A percentile compares a stretch with the other conserved stretches of the same genome.
phyloP scores from a whole-genome alignment of 108 stramenopile genomes.

The Fragilaria radians region DNA sequence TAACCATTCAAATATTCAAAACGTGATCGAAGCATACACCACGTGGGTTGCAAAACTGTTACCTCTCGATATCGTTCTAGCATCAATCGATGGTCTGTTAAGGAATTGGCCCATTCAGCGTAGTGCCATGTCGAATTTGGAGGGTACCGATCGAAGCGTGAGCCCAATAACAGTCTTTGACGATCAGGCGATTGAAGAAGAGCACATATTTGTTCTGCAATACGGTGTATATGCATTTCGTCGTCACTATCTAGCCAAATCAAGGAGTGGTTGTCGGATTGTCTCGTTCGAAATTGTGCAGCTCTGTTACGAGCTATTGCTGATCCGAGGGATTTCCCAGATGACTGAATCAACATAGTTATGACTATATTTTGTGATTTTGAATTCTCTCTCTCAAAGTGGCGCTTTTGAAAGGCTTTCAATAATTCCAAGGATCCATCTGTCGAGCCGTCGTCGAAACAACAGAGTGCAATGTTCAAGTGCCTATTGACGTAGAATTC shows the following conservation, averaged over 20 bases:
- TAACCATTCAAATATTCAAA: constrained; percentile 75
- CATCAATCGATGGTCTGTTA: constrained; percentile 61
- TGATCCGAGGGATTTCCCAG: constrained; percentile 31
- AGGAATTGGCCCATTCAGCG: constrained; percentile 75
- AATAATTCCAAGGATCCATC: constrained; percentile 55
- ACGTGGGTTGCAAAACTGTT: constrained; percentile 87
- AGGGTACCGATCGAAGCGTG: constrained; percentile 72
- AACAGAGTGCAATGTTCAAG: constrained; percentile 58
- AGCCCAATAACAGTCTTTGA: constrained; percentile 58
- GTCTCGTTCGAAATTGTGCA: constrained; percentile 27
- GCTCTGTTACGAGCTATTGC: constrained; percentile 82
- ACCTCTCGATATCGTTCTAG: constrained; percentile 83
- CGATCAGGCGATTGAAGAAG: constrained; percentile 34
- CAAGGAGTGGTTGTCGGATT: constrained; percentile 36
- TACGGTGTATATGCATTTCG: constrained; percentile 60
- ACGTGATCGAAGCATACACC: constrained; percentile 52
- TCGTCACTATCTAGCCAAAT: constrained; percentile 82
- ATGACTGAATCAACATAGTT: constrained; percentile 22
- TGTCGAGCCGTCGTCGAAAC: constrained; percentile 73
- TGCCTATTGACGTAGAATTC: constrained; percentile 11
- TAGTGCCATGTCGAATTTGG: constrained; percentile 87
- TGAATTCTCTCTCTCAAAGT: not conserved
- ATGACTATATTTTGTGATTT: constrained; percentile 10
- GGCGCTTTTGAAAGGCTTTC: constrained; percentile 16
- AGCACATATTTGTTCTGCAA: constrained; percentile 60